Evolutionary conservation across 768 basidiomycete species (phyloP).

Genomic region (Collybia nuda): DNA sequence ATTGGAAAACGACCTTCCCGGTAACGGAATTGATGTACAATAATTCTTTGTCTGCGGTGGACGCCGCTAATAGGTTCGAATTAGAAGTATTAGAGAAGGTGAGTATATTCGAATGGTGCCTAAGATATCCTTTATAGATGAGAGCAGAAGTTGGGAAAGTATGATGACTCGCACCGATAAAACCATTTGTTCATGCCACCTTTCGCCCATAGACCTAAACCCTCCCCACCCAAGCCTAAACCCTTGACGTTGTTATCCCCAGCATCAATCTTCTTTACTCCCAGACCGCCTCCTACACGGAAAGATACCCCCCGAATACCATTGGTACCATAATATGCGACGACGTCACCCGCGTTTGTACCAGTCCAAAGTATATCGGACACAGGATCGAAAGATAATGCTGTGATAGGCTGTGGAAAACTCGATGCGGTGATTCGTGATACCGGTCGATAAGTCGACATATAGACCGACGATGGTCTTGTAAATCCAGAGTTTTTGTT

Average conservation of each 20-base stretch:
- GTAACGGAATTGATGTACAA: conserved; percentile 73
- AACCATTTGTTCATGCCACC: conserved; percentile 87
- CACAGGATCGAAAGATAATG: conserved; percentile 87
- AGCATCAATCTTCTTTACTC: conserved; percentile 72
- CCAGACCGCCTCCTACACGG: conserved; percentile 63
- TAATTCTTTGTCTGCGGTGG: conserved; percentile 60
- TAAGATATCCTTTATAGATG: conserved; percentile 7
- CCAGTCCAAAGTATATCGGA: conserved; percentile 92
- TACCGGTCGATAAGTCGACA: conserved; percentile 26
- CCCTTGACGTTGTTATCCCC: conserved; percentile 82
- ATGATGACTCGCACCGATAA: conserved; percentile 50
- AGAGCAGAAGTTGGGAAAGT: neutral
- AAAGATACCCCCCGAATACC: conserved; percentile 73
- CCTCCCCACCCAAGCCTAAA: conserved; percentile 54
- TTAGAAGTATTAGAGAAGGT: conserved; percentile 49
- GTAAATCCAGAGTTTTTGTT: too few relatives aligned
- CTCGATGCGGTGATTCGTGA: conserved; percentile 28
- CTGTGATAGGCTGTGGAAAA: conserved; percentile 59
- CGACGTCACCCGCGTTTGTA: conserved; percentile 64
- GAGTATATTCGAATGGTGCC: conserved; percentile 23
- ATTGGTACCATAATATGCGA: conserved; percentile 63
- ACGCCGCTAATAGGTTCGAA: conserved; percentile 57
- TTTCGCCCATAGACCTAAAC: conserved; percentile 80
- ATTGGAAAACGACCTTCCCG: conserved; percentile 61
- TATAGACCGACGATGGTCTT: too few relatives aligned